These are phyloP conservation scores for Botrytis tulipae DNA, from an alignment of 2,329 filamentous ascomycete species.

Conservation along the genomic window DNA sequence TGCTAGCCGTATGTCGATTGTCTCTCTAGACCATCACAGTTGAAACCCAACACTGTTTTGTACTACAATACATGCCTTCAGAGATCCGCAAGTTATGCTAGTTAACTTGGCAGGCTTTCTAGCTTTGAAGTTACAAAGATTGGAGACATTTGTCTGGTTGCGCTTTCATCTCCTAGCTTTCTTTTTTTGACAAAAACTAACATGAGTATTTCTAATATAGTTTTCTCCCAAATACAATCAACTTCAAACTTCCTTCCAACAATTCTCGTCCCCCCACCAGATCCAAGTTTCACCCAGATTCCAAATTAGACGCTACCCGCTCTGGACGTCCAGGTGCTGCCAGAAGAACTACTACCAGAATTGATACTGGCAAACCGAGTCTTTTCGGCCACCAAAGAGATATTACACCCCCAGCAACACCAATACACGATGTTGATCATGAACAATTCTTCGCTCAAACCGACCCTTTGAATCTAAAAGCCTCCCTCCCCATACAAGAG, in stretches of 20 bases:
- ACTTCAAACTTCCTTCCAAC: slow-evolving; percentile 68
- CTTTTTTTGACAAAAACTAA: slow-evolving; percentile 6
- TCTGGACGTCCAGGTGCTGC: slow-evolving; percentile 25
- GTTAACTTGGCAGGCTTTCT: not conserved
- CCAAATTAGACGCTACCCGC: not conserved
- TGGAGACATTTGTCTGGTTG: not conserved
- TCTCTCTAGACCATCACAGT: not conserved
- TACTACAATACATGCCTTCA: not conserved
- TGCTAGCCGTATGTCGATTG: not conserved
- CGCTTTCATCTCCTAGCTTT: not conserved
- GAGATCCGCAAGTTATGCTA: not conserved
- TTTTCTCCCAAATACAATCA: slow-evolving; percentile 87
- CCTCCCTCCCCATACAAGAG: slow-evolving; percentile 52
- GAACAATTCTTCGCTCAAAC: slow-evolving; percentile 57
- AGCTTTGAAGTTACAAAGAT: not conserved
- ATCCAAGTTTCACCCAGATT: slow-evolving; percentile 6
- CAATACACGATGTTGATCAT: slow-evolving; percentile 40
- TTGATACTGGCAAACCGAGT: slow-evolving; percentile 51
- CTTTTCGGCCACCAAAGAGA: slow-evolving; percentile 36
- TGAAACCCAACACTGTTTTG: too few relatives aligned
- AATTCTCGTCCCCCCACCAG: slow-evolving; percentile 41
- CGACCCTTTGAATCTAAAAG: slow-evolving; percentile 49
- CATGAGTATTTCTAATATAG: slow-evolving; percentile 45
- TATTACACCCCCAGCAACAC: slow-evolving; percentile 38
- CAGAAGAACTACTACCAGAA: slow-evolving; percentile 48